Conservation (phyloP, 371 early-diverging fungal species). For the Haplosporangium sp. region DNA sequence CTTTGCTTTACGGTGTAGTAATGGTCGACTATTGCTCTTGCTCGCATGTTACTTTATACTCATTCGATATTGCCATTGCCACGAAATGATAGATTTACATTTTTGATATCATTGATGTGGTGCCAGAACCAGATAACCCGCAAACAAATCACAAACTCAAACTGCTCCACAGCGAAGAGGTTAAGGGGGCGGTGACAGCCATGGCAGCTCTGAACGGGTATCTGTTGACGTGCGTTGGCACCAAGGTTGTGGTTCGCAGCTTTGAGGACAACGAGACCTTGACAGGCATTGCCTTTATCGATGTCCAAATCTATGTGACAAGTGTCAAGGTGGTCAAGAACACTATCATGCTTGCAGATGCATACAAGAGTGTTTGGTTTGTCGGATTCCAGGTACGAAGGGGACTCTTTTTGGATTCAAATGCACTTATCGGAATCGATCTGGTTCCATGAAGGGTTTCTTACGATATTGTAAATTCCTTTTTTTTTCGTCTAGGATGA, state of each 20-base stretch:
- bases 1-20: neutral
- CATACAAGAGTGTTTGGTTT: conserved; percentile 93
- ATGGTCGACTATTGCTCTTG: neutral
- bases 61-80: neutral
- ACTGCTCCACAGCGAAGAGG: conserved; percentile 84
- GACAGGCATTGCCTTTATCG: conserved; percentile 96
- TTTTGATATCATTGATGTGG: conserved; percentile 97
- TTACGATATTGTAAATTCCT: neutral
- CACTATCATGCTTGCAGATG: conserved; percentile 93
- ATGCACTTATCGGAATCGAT: neutral
- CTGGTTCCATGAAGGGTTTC: conserved; percentile 1
- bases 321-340: conserved; percentile 89
- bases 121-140: conserved; percentile 95
- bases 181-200: conserved; percentile 95
- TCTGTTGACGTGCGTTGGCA: conserved; percentile 90
- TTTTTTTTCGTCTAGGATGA: conserved; percentile 73
- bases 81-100: conserved; percentile 74
- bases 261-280: conserved; percentile 92
- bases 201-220: conserved; percentile 90
- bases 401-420: neutral
- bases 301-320: conserved; percentile 92
- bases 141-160: conserved; percentile 96
- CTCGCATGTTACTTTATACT: neutral
- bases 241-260: conserved; percentile 91
- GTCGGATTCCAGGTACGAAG: conserved; percentile 88